These are phyloP conservation scores for Sporothrix brasiliensis DNA, from an alignment of 2,329 filamentous ascomycete genomes.

Conservation along the genomic window DNA sequence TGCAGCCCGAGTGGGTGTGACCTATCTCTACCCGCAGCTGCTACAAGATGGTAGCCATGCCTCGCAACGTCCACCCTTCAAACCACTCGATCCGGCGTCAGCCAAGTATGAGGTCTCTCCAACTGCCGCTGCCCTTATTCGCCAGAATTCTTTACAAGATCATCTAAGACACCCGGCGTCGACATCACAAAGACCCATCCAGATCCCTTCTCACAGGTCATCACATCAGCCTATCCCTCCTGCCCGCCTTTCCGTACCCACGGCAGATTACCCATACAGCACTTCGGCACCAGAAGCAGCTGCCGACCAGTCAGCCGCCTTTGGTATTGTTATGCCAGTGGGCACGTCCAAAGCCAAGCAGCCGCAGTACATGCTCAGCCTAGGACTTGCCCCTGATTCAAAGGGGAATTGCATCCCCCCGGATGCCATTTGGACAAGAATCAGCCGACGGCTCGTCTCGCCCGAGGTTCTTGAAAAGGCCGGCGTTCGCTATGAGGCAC, in stretches of 20 bases:
- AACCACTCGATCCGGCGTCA: not conserved
- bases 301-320: slow-evolving; percentile 24
- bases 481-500: slow-evolving; percentile 62
- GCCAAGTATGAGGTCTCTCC: slow-evolving; percentile 5
- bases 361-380: slow-evolving; percentile 34
- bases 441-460: slow-evolving; percentile 59
- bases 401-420: slow-evolving; percentile 59
- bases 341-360: slow-evolving; percentile 34
- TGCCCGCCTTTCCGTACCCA: slow-evolving; percentile 8
- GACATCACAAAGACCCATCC: slow-evolving; percentile 32
- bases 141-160: slow-evolving; percentile 20
- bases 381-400: slow-evolving; percentile 53
- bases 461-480: slow-evolving; percentile 59
- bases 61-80: not conserved
- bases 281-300: not conserved
- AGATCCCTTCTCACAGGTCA: not conserved
- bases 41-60: slow-evolving; percentile 8
- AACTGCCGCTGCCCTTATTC: slow-evolving; percentile 7
- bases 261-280: slow-evolving; percentile 14
- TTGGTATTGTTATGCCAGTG: slow-evolving; percentile 35
- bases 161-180: not conserved
- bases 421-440: slow-evolving; percentile 63
- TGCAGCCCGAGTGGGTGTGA: slow-evolving; percentile 47
- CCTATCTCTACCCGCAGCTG: slow-evolving; percentile 46
- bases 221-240: slow-evolving; percentile 20